Conservation (phyloP, 805 yeast species). For the Maudiozyma saulgeensis region DNA sequence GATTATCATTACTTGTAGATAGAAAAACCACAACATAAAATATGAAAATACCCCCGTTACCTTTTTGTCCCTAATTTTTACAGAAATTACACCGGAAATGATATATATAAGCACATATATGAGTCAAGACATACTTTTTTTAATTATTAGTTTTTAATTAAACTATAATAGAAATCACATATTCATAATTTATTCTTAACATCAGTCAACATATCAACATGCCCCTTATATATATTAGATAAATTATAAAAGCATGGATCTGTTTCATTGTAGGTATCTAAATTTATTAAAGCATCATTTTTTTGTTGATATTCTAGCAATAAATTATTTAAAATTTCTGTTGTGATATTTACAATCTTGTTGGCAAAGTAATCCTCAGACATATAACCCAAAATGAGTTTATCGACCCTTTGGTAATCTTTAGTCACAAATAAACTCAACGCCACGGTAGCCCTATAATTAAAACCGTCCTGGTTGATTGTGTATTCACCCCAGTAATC, state of each 20-base stretch:
- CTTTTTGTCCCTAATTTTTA: too few species aligned
- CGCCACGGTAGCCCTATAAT: constrained; percentile 71
- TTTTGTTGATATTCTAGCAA: background rate
- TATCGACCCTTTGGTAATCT: constrained; percentile 19
- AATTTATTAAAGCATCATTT: background rate
- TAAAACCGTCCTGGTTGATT: constrained; percentile 39
- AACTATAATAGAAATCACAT: too few species aligned
- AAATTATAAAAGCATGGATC: constrained; percentile 10
- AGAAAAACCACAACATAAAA: background rate
- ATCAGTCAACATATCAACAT: constrained; percentile 11
- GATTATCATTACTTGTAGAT: constrained; percentile 16
- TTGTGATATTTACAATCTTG: constrained; percentile 3
- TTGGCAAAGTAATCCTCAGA: constrained; percentile 22
- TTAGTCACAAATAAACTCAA: constrained; percentile 39
- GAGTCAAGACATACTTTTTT: too few species aligned
- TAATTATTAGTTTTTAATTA: too few species aligned
- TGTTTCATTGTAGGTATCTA: background rate
- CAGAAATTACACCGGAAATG: too few species aligned
- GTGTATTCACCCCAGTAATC: constrained; percentile 74
- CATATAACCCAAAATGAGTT: constrained; percentile 21
- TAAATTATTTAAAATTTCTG: constrained; percentile 1
- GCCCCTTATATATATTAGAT: constrained; percentile 12
- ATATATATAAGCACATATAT: too few species aligned
- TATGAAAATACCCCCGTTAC: too few species aligned
- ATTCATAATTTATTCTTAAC: background rate